Evolutionary conservation across 2,329 filamentous ascomycete species (phyloP).

Genomic region (Alternaria viburni): DNA sequence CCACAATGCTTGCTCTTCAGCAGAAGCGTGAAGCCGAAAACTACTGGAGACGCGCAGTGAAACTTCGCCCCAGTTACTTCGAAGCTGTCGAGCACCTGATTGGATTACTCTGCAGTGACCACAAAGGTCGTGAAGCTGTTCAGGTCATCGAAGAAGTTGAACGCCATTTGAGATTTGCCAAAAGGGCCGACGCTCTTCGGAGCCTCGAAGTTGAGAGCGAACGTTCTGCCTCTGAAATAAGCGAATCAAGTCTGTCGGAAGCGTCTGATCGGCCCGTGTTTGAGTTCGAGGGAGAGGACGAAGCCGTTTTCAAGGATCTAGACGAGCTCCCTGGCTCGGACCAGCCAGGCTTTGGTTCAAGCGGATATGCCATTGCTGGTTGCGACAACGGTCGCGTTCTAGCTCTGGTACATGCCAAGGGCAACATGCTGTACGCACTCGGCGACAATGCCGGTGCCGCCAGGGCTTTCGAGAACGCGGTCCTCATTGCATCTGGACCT

Average conservation of each 20-base stretch:
- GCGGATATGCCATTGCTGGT: constrained; percentile 83
- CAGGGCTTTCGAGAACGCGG: constrained; percentile 90
- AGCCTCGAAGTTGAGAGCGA: constrained; percentile 64
- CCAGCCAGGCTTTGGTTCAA: constrained; percentile 71
- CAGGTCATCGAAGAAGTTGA: constrained; percentile 88
- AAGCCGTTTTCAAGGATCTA: constrained; percentile 48
- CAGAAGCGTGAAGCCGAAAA: constrained; percentile 83
- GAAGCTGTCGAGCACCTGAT: constrained; percentile 96
- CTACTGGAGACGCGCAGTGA: constrained; percentile 85
- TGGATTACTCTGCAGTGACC: constrained; percentile 80
- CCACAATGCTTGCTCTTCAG: constrained; percentile 83
- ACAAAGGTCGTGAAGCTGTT: constrained; percentile 83
- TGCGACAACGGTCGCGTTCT: constrained; percentile 91
- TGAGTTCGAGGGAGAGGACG: constrained; percentile 57
- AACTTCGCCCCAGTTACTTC: constrained; percentile 82
- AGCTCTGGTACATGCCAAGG: constrained; percentile 93
- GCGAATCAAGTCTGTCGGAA: constrained; percentile 60
- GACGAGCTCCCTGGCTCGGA: constrained; percentile 50
- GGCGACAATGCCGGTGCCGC: constrained; percentile 83
- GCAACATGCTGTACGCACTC: constrained; percentile 94
- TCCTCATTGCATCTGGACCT: constrained; percentile 83
- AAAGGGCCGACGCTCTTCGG: constrained; percentile 55
- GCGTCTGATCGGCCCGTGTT: constrained; percentile 63
- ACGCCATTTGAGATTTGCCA: constrained; percentile 64
- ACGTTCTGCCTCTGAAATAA: constrained; percentile 65